Evolutionary conservation across 495 filamentous ascomycete species (phyloP).

Genomic region (Cladorrhinum samala): DNA sequence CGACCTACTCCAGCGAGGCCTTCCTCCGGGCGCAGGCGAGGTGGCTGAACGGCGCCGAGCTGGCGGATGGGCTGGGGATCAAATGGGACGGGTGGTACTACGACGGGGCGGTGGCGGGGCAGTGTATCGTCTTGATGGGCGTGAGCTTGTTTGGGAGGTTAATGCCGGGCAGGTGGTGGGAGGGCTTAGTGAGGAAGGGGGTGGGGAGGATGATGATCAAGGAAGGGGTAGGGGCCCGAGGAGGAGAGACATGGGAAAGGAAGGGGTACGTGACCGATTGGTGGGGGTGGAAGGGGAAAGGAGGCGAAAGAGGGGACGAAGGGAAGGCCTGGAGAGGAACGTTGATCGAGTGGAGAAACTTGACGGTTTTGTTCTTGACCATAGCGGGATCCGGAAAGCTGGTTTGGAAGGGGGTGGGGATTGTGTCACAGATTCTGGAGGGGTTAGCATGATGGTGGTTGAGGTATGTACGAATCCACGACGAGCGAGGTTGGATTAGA

Average conservation of each 20-base stretch:
- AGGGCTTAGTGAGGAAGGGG: slow-evolving; percentile 28
- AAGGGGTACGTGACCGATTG: slow-evolving; percentile 58
- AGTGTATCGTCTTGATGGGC: slow-evolving; percentile 59
- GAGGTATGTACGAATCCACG: too few relatives aligned
- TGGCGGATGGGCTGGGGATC: slow-evolving; percentile 56
- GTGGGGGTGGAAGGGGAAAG: slow-evolving; percentile 9
- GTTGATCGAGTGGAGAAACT: slow-evolving; percentile 3
- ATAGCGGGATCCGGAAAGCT: slow-evolving; percentile 2
- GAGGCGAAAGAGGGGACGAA: background rate
- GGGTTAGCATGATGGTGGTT: too few relatives aligned
- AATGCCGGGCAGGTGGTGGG: slow-evolving; percentile 45
- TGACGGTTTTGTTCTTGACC: slow-evolving; percentile 1
- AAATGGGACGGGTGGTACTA: slow-evolving; percentile 51
- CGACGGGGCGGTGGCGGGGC: slow-evolving; percentile 55
- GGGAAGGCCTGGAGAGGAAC: background rate
- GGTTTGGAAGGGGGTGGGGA: background rate
- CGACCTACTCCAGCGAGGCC: slow-evolving; percentile 52
- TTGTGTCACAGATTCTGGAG: too few relatives aligned
- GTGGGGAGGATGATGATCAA: slow-evolving; percentile 16
- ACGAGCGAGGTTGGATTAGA: too few relatives aligned
- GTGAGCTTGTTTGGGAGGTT: slow-evolving; percentile 49
- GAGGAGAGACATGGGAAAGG: slow-evolving; percentile 48
- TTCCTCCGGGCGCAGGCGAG: slow-evolving; percentile 62
- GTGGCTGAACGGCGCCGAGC: slow-evolving; percentile 61
- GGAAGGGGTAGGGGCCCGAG: slow-evolving; percentile 3